Evolutionary conservation across 768 basidiomycete species (phyloP).

Genomic region (Pleurotus giganteus): DNA sequence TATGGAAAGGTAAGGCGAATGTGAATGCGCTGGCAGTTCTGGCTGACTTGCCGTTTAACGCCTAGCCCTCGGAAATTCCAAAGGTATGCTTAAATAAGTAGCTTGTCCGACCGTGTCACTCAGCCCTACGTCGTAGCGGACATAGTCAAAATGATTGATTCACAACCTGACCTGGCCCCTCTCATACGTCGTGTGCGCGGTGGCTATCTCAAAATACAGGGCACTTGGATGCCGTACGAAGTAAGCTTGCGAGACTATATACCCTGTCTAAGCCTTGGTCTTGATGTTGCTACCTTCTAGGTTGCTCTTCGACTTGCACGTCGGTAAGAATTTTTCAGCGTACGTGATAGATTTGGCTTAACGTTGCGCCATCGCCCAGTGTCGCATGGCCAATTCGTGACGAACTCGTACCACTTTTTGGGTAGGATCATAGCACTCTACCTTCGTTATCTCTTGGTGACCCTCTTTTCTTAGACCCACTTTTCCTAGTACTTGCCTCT

Average conservation of each 20-base stretch:
- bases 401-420: constrained; percentile 84
- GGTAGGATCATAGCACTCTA: too few species aligned
- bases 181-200: constrained; percentile 83
- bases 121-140: constrained; percentile 53
- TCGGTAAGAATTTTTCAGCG: constrained; percentile 48
- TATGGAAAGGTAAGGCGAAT: constrained; percentile 76
- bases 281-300: too few species aligned
- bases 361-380: constrained; percentile 35
- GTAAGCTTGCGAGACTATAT: constrained; percentile 33
- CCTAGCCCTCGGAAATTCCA: constrained; percentile 82
- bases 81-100: constrained; percentile 49
- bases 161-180: constrained; percentile 81
- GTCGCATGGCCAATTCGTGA: constrained; percentile 89
- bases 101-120: constrained; percentile 16
- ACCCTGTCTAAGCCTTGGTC: constrained; percentile 9
- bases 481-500: constrained; percentile 80
- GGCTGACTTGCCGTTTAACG: constrained; percentile 9
- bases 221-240: constrained; percentile 94
- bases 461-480: constrained; percentile 65
- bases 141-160: constrained; percentile 91
- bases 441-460: too few species aligned
- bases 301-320: constrained; percentile 78
- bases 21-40: neutral
- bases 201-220: constrained; percentile 89
- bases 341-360: constrained; percentile 16